These are phyloP conservation scores for Calonectria fujianensis DNA, from an alignment of 2,329 filamentous ascomycete genomes.

Conservation along the genomic window DNA sequence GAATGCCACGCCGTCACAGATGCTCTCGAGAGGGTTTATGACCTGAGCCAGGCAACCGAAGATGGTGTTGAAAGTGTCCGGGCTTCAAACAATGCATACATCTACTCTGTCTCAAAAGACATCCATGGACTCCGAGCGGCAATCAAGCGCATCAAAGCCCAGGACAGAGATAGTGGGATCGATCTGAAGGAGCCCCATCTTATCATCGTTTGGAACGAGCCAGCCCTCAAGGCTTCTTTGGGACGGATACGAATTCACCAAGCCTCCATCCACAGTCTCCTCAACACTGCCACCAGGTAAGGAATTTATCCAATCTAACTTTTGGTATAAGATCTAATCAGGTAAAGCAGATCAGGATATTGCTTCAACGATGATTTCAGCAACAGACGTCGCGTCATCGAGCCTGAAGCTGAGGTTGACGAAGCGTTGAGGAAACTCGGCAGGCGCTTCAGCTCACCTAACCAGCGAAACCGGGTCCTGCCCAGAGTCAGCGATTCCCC, in stretches of 20 bases:
- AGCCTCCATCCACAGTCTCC: conserved; percentile 54
- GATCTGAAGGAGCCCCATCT: conserved; percentile 53
- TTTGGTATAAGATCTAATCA: conserved; percentile 38
- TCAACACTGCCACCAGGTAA: conserved; percentile 54
- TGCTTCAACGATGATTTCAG: conserved; percentile 47
- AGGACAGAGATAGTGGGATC: conserved; percentile 55
- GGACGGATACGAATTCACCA: conserved; percentile 53
- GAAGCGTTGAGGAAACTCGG: conserved; percentile 52
- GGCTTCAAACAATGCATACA: conserved; percentile 53
- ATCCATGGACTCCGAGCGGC: conserved; percentile 52
- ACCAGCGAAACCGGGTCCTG: conserved; percentile 49
- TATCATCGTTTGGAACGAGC: conserved; percentile 56
- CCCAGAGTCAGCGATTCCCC: conserved; percentile 55
- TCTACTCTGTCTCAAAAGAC: conserved; percentile 54
- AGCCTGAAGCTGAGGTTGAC: conserved; percentile 52
- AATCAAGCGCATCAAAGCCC: conserved; percentile 53
- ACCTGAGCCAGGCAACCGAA: conserved; percentile 50
- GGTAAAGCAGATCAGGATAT: conserved; percentile 43
- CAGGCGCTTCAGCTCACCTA: conserved; percentile 51
- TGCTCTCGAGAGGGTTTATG: conserved; percentile 53
- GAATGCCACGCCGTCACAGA: conserved; percentile 53
- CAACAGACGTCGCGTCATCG: conserved; percentile 54
- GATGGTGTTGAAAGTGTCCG: conserved; percentile 45
- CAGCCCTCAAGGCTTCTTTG: conserved; percentile 48
- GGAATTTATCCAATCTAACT: neutral